Conservation (phyloP, 2,329 filamentous ascomycete genomes). For the Cryphonectria nitschkei region DNA sequence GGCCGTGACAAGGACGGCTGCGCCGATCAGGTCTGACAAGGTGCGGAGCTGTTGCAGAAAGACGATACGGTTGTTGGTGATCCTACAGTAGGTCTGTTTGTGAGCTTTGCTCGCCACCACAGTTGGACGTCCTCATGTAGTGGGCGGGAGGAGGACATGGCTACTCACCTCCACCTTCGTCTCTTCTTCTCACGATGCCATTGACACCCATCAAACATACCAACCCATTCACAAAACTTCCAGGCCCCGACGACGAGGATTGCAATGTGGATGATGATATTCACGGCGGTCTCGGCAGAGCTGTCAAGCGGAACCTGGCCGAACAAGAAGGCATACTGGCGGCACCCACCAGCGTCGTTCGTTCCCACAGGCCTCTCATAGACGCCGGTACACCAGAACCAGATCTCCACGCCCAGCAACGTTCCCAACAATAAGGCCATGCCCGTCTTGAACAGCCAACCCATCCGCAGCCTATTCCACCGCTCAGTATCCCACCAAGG, state of each 20-base stretch:
- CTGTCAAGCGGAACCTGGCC: conserved; percentile 25
- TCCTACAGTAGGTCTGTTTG: background rate
- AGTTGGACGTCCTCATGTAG: background rate
- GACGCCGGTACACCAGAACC: conserved; percentile 34
- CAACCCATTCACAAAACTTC: conserved; percentile 10
- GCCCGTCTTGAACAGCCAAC: conserved; percentile 22
- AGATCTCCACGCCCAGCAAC: conserved; percentile 30
- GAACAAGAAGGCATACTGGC: conserved; percentile 31
- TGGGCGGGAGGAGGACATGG: background rate
- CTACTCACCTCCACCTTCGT: conserved; percentile 21
- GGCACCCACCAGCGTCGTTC: conserved; percentile 9
- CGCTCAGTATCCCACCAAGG: conserved; percentile 32
- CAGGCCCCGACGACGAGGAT: conserved; percentile 28
- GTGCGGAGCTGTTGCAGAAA: conserved; percentile 32
- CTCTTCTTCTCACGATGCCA: conserved; percentile 17
- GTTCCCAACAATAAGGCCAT: conserved; percentile 24
- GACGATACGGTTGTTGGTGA: conserved; percentile 25
- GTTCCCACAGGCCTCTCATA: conserved; percentile 13
- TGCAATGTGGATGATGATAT: conserved; percentile 28
- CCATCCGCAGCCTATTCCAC: conserved; percentile 23
- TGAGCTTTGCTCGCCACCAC: background rate
- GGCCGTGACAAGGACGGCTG: conserved; percentile 30
- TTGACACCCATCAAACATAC: conserved; percentile 21
- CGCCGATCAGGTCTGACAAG: conserved; percentile 30
- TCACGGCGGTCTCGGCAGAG: conserved; percentile 26